Evolutionary conservation across 495 filamentous ascomycete species (phyloP).

Genomic region (Darksidea phi): DNA sequence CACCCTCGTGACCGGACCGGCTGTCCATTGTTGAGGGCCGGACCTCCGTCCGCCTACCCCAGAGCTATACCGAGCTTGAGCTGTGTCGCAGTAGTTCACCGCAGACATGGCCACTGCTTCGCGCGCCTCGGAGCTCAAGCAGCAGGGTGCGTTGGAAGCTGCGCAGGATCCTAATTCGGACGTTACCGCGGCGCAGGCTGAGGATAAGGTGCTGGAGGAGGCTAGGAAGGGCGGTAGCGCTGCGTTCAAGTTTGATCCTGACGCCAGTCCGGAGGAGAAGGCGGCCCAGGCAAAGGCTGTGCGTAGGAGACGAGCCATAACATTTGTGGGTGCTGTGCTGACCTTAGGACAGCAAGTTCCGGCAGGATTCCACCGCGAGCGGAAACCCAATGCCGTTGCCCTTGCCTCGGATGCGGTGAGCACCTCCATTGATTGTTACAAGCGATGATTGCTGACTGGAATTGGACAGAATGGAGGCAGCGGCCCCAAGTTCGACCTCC

Average conservation of each 20-base stretch:
- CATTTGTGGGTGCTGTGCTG: not conserved
- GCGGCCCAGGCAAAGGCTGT: constrained; percentile 74
- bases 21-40: not conserved
- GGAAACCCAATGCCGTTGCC: constrained; percentile 64
- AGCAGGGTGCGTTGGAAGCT: constrained; percentile 73
- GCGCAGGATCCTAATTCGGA: constrained; percentile 64
- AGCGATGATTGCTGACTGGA: constrained; percentile 15
- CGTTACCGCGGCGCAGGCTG: constrained; percentile 67
- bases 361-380: constrained; percentile 61
- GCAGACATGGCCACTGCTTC: constrained; percentile 9
- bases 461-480: constrained; percentile 60
- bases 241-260: constrained; percentile 82
- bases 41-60: not conserved
- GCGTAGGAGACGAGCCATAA: too few relatives aligned
- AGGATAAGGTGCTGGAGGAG: constrained; percentile 70
- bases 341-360: constrained; percentile 53
- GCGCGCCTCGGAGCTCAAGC: constrained; percentile 64
- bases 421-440: not conserved
- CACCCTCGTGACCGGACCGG: not conserved
- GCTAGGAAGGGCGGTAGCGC: constrained; percentile 70
- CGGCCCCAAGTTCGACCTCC: constrained; percentile 73
- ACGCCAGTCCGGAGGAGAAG: constrained; percentile 83
- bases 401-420: constrained; percentile 71
- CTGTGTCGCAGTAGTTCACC: too few relatives aligned
- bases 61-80: too few relatives aligned